These are phyloP conservation scores for Citrus glauca DNA, from an alignment of 345 rosid species.

Conservation along the genomic window DNA sequence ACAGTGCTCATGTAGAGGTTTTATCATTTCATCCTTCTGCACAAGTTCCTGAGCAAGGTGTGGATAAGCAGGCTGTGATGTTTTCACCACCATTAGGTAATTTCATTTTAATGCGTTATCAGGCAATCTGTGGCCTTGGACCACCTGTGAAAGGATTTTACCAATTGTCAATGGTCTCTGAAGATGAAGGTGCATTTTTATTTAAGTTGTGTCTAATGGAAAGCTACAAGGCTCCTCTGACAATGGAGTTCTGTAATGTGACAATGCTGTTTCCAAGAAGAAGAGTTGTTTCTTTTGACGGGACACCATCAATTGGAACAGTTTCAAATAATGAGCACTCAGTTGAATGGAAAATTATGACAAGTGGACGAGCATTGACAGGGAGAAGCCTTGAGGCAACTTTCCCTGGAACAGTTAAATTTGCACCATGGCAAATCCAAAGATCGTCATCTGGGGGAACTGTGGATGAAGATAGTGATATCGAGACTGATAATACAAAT, in stretches of 20 bases:
- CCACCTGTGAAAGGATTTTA: conserved; percentile 93
- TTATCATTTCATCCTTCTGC: conserved; percentile 87
- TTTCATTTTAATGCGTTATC: conserved; percentile 82
- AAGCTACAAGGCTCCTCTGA: conserved; percentile 74
- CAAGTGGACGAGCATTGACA: conserved; percentile 70
- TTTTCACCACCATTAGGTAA: conserved; percentile 86
- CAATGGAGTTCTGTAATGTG: conserved; percentile 87
- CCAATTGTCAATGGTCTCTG: conserved; percentile 95
- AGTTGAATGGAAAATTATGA: conserved; percentile 82
- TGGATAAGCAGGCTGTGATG: conserved; percentile 75
- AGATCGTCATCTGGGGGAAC: conserved; percentile 33
- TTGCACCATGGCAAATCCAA: conserved; percentile 71
- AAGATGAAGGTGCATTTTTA: conserved; percentile 94
- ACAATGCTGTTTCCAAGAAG: conserved; percentile 93
- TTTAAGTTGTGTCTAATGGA: conserved; percentile 83
- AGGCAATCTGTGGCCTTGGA: conserved; percentile 64
- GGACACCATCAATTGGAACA: conserved; percentile 82
- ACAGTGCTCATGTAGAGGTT: conserved; percentile 57
- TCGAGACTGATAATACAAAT: conserved; percentile 52
- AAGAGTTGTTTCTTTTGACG: conserved; percentile 70
- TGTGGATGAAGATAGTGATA: conserved; percentile 77
- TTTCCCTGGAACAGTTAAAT: conserved; percentile 87
- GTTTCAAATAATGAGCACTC: conserved; percentile 79
- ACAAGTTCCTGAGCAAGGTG: conserved; percentile 83
- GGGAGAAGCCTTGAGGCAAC: conserved; percentile 83